These are phyloP conservation scores for Histomonas meleagridis DNA, from an alignment of 208 protist species.

Conservation along the genomic window DNA sequence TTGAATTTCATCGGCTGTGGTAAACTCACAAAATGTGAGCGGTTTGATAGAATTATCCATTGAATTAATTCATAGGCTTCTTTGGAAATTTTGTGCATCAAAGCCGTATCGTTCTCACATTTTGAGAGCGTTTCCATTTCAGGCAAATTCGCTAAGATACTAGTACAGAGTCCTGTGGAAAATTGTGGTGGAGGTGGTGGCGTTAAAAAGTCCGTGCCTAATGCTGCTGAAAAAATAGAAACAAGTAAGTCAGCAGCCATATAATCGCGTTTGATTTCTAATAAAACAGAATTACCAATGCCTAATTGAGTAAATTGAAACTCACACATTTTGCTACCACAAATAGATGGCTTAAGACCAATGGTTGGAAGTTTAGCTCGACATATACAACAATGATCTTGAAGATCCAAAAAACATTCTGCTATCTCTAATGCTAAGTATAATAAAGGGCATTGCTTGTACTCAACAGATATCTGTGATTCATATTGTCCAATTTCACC, in stretches of 20 bases:
- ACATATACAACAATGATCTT: slow-evolving; percentile 21
- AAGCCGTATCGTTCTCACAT: background rate
- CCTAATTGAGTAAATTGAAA: background rate
- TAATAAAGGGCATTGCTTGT: background rate
- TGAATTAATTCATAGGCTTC: background rate
- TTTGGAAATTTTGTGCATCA: background rate
- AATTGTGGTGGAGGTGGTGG: background rate
- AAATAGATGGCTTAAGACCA: background rate
- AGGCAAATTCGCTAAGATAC: background rate
- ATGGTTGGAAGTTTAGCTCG: background rate
- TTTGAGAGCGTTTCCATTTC: background rate
- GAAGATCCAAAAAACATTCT: slow-evolving; percentile 1
- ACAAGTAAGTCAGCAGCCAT: background rate
- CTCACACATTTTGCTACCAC: background rate
- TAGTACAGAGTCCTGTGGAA: background rate
- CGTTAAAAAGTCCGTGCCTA: background rate
- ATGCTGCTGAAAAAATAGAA: background rate
- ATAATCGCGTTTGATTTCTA: background rate
- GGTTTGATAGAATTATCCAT: background rate
- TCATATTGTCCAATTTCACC: background rate
- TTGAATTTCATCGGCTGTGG: background rate
- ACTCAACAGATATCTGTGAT: background rate
- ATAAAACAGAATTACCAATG: background rate
- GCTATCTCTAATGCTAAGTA: background rate
- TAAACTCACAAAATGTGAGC: background rate